Evolutionary conservation across 192 early-diverging fungal genomes (phyloP).

Genomic region (Entomortierella chlamydospora): DNA sequence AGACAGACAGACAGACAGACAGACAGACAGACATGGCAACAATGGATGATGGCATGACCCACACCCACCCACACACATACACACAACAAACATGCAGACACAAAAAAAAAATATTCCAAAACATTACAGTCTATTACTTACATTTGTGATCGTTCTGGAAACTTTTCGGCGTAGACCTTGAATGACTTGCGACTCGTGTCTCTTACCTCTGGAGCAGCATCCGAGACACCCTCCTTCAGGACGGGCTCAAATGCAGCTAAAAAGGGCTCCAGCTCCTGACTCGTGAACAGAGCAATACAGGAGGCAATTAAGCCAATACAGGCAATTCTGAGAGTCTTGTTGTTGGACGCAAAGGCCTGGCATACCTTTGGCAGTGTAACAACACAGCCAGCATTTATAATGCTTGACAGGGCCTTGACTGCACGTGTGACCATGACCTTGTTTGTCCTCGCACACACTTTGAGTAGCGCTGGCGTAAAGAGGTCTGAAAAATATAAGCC

Average conservation of each 20-base stretch:
- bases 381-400: conserved; percentile 69
- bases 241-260: conserved; percentile 58
- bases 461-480: conserved; percentile 70
- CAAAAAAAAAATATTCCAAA: too few species aligned
- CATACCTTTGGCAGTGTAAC: conserved; percentile 67
- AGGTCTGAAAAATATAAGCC: conserved; percentile 66
- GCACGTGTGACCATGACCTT: conserved; percentile 77
- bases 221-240: conserved; percentile 60
- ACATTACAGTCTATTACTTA: too few species aligned
- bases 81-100: neutral
- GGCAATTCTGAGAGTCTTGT: conserved; percentile 68
- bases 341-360: conserved; percentile 64
- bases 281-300: conserved; percentile 70
- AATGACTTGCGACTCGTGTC: conserved; percentile 58
- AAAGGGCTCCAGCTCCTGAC: conserved; percentile 62
- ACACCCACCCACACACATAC: too few species aligned
- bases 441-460: conserved; percentile 79
- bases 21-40: too few species aligned
- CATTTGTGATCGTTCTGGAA: conserved; percentile 55
- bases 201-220: conserved; percentile 64
- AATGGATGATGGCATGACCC: too few species aligned
- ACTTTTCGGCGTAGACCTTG: conserved; percentile 59
- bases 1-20: too few species aligned
- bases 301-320: conserved; percentile 47
- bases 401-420: conserved; percentile 67